Evolutionary conservation across 257 asterid genomes (phyloP).

Genomic region (Przewalskia tangutica): DNA sequence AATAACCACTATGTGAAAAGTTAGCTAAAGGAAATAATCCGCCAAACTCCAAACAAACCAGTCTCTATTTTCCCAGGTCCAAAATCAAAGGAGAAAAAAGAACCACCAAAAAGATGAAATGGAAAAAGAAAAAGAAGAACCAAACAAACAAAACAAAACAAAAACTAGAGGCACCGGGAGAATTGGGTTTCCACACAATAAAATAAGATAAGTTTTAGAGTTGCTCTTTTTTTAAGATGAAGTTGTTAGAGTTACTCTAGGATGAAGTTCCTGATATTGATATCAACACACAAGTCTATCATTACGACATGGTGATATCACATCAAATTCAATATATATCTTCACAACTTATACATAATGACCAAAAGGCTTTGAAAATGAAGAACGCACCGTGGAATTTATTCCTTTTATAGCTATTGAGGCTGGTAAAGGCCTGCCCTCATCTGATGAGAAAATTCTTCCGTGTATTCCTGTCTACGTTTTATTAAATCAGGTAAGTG

Average conservation of each 20-base stretch:
- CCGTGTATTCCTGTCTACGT: constrained; percentile 44
- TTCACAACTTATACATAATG: background rate
- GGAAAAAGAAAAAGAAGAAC: background rate
- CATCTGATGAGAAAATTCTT: constrained; percentile 32
- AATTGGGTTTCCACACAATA: background rate
- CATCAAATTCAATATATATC: background rate
- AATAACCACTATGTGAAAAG: background rate
- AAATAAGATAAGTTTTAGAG: background rate
- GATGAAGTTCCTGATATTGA: background rate
- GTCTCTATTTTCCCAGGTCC: background rate
- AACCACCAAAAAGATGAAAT: background rate
- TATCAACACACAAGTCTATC: background rate
- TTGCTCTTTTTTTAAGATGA: too few species aligned
- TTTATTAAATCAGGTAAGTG: background rate
- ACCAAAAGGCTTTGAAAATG: background rate
- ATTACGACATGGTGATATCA: background rate
- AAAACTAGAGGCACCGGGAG: background rate
- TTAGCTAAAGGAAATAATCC: background rate
- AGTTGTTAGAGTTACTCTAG: background rate
- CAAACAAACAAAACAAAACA: background rate
- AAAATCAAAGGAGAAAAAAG: background rate
- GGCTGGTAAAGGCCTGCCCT: constrained; percentile 39
- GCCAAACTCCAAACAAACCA: background rate
- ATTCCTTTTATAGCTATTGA: constrained; percentile 29
- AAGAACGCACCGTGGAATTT: constrained; percentile 28